Evolutionary conservation across 2,329 filamentous ascomycete genomes (phyloP).

Genomic region (Talaromyces pinophilus): DNA sequence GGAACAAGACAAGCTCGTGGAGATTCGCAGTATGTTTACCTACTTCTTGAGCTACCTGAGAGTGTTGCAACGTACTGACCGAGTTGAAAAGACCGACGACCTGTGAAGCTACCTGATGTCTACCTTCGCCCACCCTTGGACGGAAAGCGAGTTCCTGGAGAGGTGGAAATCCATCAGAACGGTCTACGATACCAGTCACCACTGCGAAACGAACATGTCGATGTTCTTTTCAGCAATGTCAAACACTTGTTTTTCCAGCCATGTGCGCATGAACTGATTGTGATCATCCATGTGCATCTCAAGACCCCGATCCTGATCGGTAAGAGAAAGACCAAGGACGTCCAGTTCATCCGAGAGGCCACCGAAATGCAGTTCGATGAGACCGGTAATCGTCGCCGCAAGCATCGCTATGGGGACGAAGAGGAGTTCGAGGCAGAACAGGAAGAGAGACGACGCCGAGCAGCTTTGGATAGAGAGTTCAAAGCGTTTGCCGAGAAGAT

Average conservation of each 20-base stretch:
- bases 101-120: slow-evolving; percentile 86
- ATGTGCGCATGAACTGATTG: slow-evolving; percentile 91
- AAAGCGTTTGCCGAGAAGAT: slow-evolving; percentile 97
- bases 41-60: not conserved
- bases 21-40: slow-evolving; percentile 75
- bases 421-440: slow-evolving; percentile 99
- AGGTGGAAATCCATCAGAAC: slow-evolving; percentile 97
- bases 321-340: slow-evolving; percentile 98
- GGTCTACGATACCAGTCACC: slow-evolving; percentile 93
- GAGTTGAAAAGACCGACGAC: slow-evolving; percentile 72
- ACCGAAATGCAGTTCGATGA: slow-evolving; percentile 99
- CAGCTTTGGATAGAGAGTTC: slow-evolving; percentile 93
- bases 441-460: slow-evolving; percentile 85
- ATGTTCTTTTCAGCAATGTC: slow-evolving; percentile 96
- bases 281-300: slow-evolving; percentile 96
- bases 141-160: slow-evolving; percentile 92
- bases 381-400: slow-evolving; percentile 95
- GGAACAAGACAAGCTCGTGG: slow-evolving; percentile 94
- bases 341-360: slow-evolving; percentile 96
- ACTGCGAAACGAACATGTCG: slow-evolving; percentile 78
- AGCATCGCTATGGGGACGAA: slow-evolving; percentile 96
- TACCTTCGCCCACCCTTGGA: slow-evolving; percentile 95
- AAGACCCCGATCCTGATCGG: slow-evolving; percentile 98
- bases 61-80: not conserved
- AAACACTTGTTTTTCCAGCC: slow-evolving; percentile 99